These are phyloP conservation scores for Flammula alnicola DNA, from an alignment of 1,284 basidiomycete genomes.

Conservation along the genomic window DNA sequence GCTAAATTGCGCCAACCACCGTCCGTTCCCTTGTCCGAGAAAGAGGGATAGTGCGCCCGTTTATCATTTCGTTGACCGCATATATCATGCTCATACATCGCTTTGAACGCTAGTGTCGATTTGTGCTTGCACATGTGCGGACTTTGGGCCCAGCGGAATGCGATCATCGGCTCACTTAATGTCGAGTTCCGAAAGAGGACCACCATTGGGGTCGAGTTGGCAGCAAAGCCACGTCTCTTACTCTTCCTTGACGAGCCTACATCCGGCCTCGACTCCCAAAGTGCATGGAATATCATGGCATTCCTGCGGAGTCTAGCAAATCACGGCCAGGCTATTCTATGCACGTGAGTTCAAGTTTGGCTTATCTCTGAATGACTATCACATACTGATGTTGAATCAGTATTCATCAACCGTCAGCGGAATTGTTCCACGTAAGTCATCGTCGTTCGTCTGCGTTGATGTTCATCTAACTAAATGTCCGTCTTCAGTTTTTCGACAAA, in stretches of 20 bases:
- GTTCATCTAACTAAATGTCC: too few relatives aligned
- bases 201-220: conserved; percentile 86
- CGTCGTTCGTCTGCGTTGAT: too few relatives aligned
- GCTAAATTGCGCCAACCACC: conserved; percentile 80
- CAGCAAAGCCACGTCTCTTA: conserved; percentile 67
- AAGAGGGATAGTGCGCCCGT: conserved; percentile 58
- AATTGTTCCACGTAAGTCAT: conserved; percentile 76
- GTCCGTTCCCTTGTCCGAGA: conserved; percentile 68
- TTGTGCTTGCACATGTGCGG: conserved; percentile 84
- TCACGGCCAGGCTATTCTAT: conserved; percentile 76
- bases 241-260: conserved; percentile 87
- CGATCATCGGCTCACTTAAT: conserved; percentile 77
- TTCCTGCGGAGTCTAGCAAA: conserved; percentile 81
- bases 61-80: not conserved
- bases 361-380: conserved; percentile 6
- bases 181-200: conserved; percentile 83
- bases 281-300: conserved; percentile 83
- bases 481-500: conserved; percentile 72
- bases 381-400: conserved; percentile 15
- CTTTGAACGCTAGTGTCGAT: conserved; percentile 59
- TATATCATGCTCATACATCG: not conserved
- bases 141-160: conserved; percentile 73
- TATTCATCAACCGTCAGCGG: conserved; percentile 67
- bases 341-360: conserved; percentile 61
- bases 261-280: conserved; percentile 89